Base-by-base conservation (phyloP, 257 asterid genomes). In the Solanum appendiculatum region DNA sequence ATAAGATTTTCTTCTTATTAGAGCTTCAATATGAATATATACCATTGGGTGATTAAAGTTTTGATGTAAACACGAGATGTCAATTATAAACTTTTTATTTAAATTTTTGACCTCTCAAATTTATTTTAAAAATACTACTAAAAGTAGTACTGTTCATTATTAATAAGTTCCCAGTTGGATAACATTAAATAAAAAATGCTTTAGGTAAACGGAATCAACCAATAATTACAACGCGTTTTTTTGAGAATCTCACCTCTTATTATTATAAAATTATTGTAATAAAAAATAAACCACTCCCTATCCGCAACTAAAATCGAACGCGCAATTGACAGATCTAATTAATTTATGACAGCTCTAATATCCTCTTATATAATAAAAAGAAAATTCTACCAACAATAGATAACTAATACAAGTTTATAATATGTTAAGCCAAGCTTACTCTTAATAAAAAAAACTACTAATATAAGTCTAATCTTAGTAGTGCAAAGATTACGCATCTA, bases 321-420 rank as follows among this genome's bases (percentile, higher is more conserved):
- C 85, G 85, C 85, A 85, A 29, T 74, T 85, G 66, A 68, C 82
- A 85, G 60, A 31, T 85, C 87, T 23, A 85, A 85, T 29, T 42
- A 23, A 20, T 66, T 85, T 40, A 42, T 25, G 68, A 85, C 87
- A 68, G 42, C 44, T 42, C 44, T 37, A 56, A 39, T 9, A 46
- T 77, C 85, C 85, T 48, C 64, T 40, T 1, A 2, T 77, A 77
- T n/a, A 40, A 23, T 37, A 74, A 74, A 23, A 74, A 74, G 0
- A 39, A 23, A 36, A 37, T 21, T 73, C 7, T 74, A 2, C 23
- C 29, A 74, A 74, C 3, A 25, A 34, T 1, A 25, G 20, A 12
- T 15, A 25, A 3, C 27, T 66, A 15, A 69, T 15, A 31, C 13
- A 31, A 31, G 37, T 69, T 69, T 15, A 9, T 77, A 18, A n/a